Evolutionary conservation across 371 early-diverging fungal species (phyloP), one percentile per base, ranked within the genome.

Genomic region (Mortierella sp.): DNA sequence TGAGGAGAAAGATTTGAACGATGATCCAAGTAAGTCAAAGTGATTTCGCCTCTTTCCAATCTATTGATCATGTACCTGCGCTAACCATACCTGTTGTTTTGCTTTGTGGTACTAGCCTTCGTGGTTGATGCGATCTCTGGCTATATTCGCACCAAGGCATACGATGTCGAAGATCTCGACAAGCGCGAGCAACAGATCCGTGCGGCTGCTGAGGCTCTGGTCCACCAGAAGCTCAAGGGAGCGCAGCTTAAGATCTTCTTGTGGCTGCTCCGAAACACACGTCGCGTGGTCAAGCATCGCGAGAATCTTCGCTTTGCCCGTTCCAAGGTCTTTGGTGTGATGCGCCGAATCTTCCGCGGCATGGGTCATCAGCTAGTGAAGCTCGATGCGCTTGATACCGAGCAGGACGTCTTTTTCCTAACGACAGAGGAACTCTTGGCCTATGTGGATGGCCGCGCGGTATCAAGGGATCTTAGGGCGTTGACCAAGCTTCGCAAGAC

Each of bases 261-360:
- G 44, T 74, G 69, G 69, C 63, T 74, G 21, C 65, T 74, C 48
- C 59, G 61, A 16, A 74, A 74, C 65, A 74, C 76, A 7, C 76
- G 76, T n/a, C 76, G 76, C 6, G 76, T 74, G 27, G 76, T 74
- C 57, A 74, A 74, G 50, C 69, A 74, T 34, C 76, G 76, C 12
- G 76, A 74, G 60, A 74, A 74, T 53, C 57, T 74, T 12, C 63
- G 76, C 29, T 74, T 74, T 19, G 76, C 76, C 3, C 76, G 76
- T 17, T 68, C 69, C 54, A 74, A 74, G 54, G 76, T 63, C 64
- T 74, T 74, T 47, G 76, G 76, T 21, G 76, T 74, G 40, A 63
- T 74, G 64, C 76, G 76, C 25, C 76, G 76, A 24, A 74, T 64
- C 48, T 74, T 74, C 62, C 68, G 76, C 1, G 76, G 76, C 39